phyloP scores from a whole-genome alignment of 345 rosid species.

The Acer yangbiense region DNA sequence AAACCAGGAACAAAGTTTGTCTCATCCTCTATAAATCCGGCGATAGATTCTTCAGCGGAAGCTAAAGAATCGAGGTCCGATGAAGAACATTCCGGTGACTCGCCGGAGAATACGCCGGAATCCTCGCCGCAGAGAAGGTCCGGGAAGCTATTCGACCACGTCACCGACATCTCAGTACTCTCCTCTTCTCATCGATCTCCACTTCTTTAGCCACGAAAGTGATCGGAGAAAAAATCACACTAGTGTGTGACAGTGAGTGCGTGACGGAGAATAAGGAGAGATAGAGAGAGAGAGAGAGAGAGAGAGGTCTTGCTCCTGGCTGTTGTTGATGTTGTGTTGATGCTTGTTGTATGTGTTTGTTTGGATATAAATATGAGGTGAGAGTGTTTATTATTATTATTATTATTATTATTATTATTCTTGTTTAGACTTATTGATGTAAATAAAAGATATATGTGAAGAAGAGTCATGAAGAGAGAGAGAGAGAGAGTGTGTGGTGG shows the following conservation, averaged over 20 bases:
- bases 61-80: slow-evolving; percentile 62
- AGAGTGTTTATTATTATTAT: not conserved
- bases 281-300: not conserved
- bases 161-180: slow-evolving; percentile 58
- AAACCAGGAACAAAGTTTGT: slow-evolving; percentile 82
- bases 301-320: slow-evolving; percentile 18
- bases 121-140: slow-evolving; percentile 86
- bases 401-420: not conserved
- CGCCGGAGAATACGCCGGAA: slow-evolving; percentile 64
- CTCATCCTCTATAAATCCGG: slow-evolving; percentile 69
- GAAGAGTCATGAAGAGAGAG: not conserved
- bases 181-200: slow-evolving; percentile 34
- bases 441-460: not conserved
- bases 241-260: slow-evolving; percentile 4
- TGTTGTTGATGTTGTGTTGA: slow-evolving; percentile 24
- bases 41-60: slow-evolving; percentile 60
- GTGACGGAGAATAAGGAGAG: slow-evolving; percentile 14
- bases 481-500: not conserved
- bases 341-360: slow-evolving; percentile 42
- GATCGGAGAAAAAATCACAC: slow-evolving; percentile 5
- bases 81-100: slow-evolving; percentile 66
- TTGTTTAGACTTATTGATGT: not conserved
- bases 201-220: not conserved
- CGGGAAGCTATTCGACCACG: slow-evolving; percentile 58
- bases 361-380: slow-evolving; percentile 71